Percentiles rank a stretch among this genome's conserved stretches.
Conservation (phyloP, 2,329 filamentous ascomycete genomes). For the Aspergillus hortae region DNA sequence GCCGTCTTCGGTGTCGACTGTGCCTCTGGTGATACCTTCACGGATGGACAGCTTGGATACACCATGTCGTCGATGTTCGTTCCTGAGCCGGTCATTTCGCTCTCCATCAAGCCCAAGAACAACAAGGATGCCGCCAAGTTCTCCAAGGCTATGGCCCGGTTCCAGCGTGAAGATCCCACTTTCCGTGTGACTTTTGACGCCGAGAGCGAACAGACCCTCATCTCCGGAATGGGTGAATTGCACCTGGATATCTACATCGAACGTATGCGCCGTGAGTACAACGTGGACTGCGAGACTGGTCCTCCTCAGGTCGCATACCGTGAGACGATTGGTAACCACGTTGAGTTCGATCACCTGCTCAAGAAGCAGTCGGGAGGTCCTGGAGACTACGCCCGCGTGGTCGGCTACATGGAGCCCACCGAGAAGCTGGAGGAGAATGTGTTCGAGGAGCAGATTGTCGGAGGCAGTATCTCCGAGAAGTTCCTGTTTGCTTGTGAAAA, state of each 20-base stretch:
- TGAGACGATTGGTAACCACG: slow-evolving; percentile 77
- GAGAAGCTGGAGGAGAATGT: slow-evolving; percentile 68
- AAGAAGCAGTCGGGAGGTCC: slow-evolving; percentile 95
- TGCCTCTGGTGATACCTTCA: slow-evolving; percentile 96
- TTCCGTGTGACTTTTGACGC: slow-evolving; percentile 91
- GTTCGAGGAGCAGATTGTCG: slow-evolving; percentile 83
- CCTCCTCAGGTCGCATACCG: slow-evolving; percentile 96
- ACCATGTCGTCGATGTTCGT: slow-evolving; percentile 97
- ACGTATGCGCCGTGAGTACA: slow-evolving; percentile 94
- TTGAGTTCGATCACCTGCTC: slow-evolving; percentile 87
- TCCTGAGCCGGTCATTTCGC: slow-evolving; percentile 94
- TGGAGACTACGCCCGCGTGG: slow-evolving; percentile 90
- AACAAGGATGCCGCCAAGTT: slow-evolving; percentile 90
- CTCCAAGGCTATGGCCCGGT: slow-evolving; percentile 97
- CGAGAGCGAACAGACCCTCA: slow-evolving; percentile 94
- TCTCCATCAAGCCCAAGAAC: slow-evolving; percentile 95
- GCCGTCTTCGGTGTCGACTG: slow-evolving; percentile 98
- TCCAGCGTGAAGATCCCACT: slow-evolving; percentile 96
- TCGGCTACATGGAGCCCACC: slow-evolving; percentile 86
- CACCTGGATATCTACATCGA: slow-evolving; percentile 98
- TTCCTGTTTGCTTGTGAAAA: slow-evolving; percentile 93
- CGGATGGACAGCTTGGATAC: slow-evolving; percentile 86
- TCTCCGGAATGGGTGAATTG: slow-evolving; percentile 96
- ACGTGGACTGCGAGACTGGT: slow-evolving; percentile 91
- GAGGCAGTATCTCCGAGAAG: slow-evolving; percentile 91